Evolutionary conservation across 306 rosid genomes (phyloP), one percentile per base, ranked within the genome.

Genomic region (Trifolium dubium): DNA sequence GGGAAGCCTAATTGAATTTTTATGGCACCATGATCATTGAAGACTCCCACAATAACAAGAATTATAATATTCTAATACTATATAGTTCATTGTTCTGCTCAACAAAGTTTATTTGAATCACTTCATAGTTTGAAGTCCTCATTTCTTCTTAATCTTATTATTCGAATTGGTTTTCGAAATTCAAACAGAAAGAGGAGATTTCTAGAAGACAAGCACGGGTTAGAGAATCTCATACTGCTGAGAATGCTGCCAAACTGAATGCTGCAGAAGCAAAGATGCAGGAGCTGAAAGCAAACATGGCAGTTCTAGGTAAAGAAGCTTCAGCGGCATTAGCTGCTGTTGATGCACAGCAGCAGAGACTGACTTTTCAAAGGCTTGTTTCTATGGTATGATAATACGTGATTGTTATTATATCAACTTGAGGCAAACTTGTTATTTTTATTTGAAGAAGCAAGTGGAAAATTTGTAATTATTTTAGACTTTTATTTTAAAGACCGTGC

Each of bases 351-450:
- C 96, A 95, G 80, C 96, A 90, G 82, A 88, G 99, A 84, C 87
- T 95, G 77, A 88, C 99, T 69, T 95, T 95, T 74, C 99, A 94
- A 88, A 92, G 99, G 85, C 99, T 95, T 79, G 96, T 92, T 81
- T 82, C 97, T n/a, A 79, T 92, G 99, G 99, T 95, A 84, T 77
- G 82, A 83, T 67, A 67, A 79, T 34, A 59, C 51, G 4, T 50
- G 73, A 13, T 63, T 86, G 47, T 69, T 15, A 18, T 72, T 46
- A 40, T 14, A 50, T 71, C 60, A 64, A 49, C 55, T 37, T 40
- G n/a, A 59, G 51, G 82, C 40, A 53, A 80, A 56, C 50, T 19
- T 32, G 43, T 55, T 66, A 12, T 76, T 79, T 71, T 76, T 23
- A 23, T 23, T 23, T 23, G 23, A 23, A 23, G 23, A 23, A 23